phyloP scores from a whole-genome alignment of 495 filamentous ascomycete species.

The Lophiotrema nucula region DNA sequence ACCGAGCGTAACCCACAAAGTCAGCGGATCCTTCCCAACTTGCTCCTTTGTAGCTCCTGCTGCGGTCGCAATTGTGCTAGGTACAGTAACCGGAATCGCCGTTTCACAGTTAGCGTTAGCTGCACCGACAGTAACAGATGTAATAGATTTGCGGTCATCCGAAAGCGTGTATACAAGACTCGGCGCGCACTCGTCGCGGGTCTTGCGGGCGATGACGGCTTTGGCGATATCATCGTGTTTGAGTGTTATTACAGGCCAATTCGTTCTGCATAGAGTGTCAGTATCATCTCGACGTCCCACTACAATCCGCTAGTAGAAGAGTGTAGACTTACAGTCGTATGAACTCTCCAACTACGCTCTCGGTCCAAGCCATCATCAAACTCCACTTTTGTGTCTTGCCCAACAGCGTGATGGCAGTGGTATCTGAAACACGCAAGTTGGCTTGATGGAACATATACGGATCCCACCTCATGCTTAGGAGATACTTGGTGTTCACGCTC shows the following conservation, averaged over 20 bases:
- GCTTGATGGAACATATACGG: constrained; percentile 56
- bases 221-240: constrained; percentile 58
- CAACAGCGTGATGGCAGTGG: constrained; percentile 49
- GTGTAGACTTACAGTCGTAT: constrained; percentile 45
- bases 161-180: constrained; percentile 49
- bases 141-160: constrained; percentile 46
- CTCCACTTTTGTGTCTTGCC: constrained; percentile 49
- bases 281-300: too few species aligned
- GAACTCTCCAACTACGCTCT: constrained; percentile 58
- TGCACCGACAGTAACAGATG: constrained; percentile 52
- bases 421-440: constrained; percentile 55
- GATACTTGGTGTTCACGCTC: constrained; percentile 52
- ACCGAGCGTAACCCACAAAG: constrained; percentile 56
- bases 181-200: constrained; percentile 56
- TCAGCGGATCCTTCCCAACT: constrained; percentile 58
- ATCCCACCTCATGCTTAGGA: constrained; percentile 55
- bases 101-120: constrained; percentile 52
- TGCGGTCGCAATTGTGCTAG: constrained; percentile 41
- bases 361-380: constrained; percentile 61
- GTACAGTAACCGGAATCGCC: constrained; percentile 58
- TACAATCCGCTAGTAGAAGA: too few species aligned
- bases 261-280: constrained; percentile 30
- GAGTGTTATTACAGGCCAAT: constrained; percentile 57
- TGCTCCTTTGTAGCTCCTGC: constrained; percentile 51
- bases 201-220: constrained; percentile 51